Evolutionary conservation across 306 rosid species (phyloP), one percentile per base, ranked within the genome.

Genomic region (Sicyos edulis): DNA sequence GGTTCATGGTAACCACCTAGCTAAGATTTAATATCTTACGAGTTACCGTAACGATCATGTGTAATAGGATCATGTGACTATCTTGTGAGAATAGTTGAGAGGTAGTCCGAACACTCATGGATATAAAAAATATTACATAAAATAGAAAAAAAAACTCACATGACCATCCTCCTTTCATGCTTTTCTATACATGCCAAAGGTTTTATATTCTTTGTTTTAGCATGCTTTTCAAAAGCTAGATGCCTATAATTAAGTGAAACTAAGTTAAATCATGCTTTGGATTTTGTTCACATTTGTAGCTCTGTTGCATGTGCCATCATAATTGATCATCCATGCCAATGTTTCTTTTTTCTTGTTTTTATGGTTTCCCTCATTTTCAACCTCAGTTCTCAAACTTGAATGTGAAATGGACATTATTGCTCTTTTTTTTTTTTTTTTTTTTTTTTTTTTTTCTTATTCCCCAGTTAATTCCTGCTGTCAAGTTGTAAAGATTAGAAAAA

Each of bases 271-370:
- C 34, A 44, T 65, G 54, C 8, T 11, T 20, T 20, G 5, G 54
- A 65, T 65, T 44, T 19, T 65, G 71, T 65, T 65, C 54, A 65
- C 29, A 65, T 65, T 20, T 10, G 3, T 10, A 42, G 70, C 71
- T 65, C 19, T 65, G 71, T 32, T 32, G 37, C 37, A 29, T 1
- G 32, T 65, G 71, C 2, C n/a, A 65, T 42, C 71, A 40, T 65
- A 44, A 65, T 65, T 65, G 71, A 65, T 10, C 45, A 65, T 17
- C 53, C 71, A 65, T 42, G 34, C 54, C 71, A 42, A 20, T 19
- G 34, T 44, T 20, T 65, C 17, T 44, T 65, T 34, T 65, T n/a
- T 26, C 29, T 19, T 65, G 54, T 53, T 20, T 59, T 65, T 42
- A 44, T 65, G 54, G 44, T 65, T 44, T 63, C 70, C 17, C 70